phyloP scores from a whole-genome alignment of 1,284 basidiomycete genomes.

The Ganoderma resinaceum region DNA sequence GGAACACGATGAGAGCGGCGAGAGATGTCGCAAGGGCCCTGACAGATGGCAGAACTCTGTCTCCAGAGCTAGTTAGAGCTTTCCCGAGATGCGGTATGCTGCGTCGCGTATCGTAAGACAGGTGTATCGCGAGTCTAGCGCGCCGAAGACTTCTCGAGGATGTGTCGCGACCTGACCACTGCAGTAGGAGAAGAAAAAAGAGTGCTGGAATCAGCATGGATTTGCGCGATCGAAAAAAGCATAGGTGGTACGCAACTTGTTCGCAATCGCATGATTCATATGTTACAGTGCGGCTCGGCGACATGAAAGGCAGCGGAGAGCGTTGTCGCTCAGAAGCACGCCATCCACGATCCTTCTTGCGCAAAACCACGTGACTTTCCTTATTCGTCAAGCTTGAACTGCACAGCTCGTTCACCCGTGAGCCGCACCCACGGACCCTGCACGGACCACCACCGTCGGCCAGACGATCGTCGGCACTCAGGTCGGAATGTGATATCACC shows the following conservation, averaged over 20 bases:
- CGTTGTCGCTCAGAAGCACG: slow-evolving; percentile 31
- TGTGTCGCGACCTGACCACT: background rate
- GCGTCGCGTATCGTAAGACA: slow-evolving; percentile 16
- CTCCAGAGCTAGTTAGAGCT: slow-evolving; percentile 1
- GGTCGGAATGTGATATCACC: background rate
- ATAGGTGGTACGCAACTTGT: background rate
- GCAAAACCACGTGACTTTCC: slow-evolving; percentile 29
- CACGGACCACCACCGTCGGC: background rate
- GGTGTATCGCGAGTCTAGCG: background rate
- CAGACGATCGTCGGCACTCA: background rate
- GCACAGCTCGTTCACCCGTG: background rate
- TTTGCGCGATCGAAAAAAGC: background rate
- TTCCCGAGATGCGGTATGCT: slow-evolving; percentile 20
- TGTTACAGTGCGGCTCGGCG: background rate
- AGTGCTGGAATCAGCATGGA: background rate
- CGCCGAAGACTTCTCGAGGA: slow-evolving; percentile 2
- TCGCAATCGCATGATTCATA: slow-evolving; percentile 12
- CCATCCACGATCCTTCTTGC: slow-evolving; percentile 27
- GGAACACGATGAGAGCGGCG: slow-evolving; percentile 21
- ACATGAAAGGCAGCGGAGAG: slow-evolving; percentile 15
- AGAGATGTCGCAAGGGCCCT: slow-evolving; percentile 29
- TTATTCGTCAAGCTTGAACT: background rate
- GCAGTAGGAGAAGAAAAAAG: background rate
- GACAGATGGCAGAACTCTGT: slow-evolving; percentile 23
- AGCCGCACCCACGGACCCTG: background rate